These are phyloP conservation scores for Solanum sitiens DNA, from an alignment of 257 asterid genomes.

Conservation along the genomic window DNA sequence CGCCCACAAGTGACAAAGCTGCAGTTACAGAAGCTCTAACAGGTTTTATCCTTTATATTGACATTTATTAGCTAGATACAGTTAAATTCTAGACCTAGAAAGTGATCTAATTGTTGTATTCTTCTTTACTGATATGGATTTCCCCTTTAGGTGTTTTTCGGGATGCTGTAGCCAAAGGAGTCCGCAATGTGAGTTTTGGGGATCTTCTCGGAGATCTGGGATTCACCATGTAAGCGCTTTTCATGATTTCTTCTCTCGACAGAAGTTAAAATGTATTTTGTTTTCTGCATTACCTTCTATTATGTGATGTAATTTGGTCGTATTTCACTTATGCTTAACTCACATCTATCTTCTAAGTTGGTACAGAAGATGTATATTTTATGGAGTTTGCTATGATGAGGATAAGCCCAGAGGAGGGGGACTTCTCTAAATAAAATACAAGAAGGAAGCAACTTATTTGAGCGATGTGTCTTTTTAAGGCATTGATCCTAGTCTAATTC, in stretches of 20 bases:
- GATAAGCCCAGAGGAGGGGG: neutral
- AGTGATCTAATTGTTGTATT: neutral
- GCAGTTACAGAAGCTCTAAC: slow-evolving; percentile 84
- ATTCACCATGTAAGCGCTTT: slow-evolving; percentile 55
- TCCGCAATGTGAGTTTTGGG: slow-evolving; percentile 78
- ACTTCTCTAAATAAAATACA: neutral
- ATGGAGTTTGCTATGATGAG: neutral
- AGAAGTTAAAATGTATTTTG: neutral
- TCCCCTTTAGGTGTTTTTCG: slow-evolving; percentile 64
- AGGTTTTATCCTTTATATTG: slow-evolving; percentile 32
- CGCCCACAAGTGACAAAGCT: slow-evolving; percentile 79
- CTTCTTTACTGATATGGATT: slow-evolving; percentile 8
- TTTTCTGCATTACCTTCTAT: neutral
- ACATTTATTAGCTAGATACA: neutral
- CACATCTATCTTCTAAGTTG: neutral
- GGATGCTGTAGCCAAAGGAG: slow-evolving; percentile 76
- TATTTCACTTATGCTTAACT: neutral
- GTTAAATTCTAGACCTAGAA: neutral
- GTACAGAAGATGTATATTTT: neutral
- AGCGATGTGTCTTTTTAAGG: neutral
- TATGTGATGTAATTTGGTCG: neutral
- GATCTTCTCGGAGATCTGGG: slow-evolving; percentile 88
- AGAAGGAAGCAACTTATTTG: neutral
- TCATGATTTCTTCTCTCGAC: neutral
- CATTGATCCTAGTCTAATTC: neutral